phyloP scores from a whole-genome alignment of 169 alveolate genomes.

The Plasmodium sp. region DNA sequence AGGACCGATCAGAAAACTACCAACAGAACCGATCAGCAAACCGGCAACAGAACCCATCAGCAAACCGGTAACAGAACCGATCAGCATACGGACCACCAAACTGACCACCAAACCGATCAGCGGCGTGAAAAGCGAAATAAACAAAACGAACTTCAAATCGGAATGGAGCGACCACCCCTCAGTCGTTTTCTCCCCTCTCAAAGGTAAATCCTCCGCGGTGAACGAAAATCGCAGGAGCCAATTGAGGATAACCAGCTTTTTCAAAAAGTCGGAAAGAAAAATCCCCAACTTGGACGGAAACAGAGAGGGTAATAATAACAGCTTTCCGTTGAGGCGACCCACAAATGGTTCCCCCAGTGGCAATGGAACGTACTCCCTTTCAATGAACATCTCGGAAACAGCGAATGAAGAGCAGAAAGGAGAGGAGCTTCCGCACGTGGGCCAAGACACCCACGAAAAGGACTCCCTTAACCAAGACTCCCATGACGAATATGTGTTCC shows the following conservation, averaged over 20 bases:
- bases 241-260: conserved; percentile 37
- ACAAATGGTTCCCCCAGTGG: background rate
- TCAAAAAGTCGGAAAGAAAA: conserved; percentile 18
- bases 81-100: background rate
- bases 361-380: background rate
- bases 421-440: background rate
- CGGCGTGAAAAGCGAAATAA: background rate
- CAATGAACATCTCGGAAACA: background rate
- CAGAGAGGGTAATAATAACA: background rate
- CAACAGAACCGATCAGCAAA: background rate
- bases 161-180: background rate
- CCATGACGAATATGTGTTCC: conserved; percentile 1
- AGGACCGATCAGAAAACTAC: background rate
- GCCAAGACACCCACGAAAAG: background rate
- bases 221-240: conserved; percentile 2
- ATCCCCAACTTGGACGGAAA: background rate
- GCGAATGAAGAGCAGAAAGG: background rate
- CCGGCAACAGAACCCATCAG: too few species aligned
- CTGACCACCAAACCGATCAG: background rate
- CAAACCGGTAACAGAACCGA: too few species aligned
- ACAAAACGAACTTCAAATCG: background rate
- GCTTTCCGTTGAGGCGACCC: background rate
- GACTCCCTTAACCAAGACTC: background rate
- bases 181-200: background rate
- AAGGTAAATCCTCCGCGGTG: background rate